phyloP scores from a whole-genome alignment of 2,329 filamentous ascomycete species.

The Xylaria sp. region DNA sequence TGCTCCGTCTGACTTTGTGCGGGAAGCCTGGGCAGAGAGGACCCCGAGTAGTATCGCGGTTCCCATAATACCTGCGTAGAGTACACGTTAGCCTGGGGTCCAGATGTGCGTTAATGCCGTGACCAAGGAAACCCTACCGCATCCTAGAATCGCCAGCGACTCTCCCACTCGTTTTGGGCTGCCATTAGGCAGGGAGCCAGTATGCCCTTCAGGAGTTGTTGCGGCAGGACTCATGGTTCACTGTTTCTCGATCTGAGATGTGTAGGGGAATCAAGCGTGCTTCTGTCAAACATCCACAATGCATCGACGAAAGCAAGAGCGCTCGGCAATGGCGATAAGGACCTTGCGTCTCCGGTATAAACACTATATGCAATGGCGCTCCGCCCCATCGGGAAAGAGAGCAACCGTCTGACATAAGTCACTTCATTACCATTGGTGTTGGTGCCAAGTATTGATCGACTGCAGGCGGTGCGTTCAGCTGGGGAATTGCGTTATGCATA shows the following conservation, averaged over 20 bases:
- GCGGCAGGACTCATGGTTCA: neutral
- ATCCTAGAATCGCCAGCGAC: slow-evolving; percentile 12
- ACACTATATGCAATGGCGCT: neutral
- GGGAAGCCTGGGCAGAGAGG: slow-evolving; percentile 2
- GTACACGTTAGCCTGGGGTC: neutral
- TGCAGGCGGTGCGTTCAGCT: neutral
- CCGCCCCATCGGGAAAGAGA: neutral
- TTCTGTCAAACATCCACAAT: neutral
- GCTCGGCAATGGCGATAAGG: no score
- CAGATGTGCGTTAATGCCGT: neutral
- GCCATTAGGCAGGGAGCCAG: neutral
- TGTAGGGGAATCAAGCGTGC: neutral
- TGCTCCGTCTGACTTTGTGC: neutral
- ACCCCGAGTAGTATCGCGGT: slow-evolving; percentile 14
- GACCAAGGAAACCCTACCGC: neutral
- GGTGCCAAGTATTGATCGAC: neutral
- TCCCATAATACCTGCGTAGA: slow-evolving; percentile 10
- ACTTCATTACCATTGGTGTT: neutral
- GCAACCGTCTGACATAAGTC: neutral
- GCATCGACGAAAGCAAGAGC: neutral
- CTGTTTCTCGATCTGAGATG: neutral
- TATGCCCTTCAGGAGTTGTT: neutral
- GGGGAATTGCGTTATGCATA: neutral
- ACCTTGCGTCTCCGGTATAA: no score
- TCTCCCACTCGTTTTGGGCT: neutral